Evolutionary conservation across 1,284 basidiomycete species (phyloP), one percentile per base, ranked within the genome.

Genomic region (Pseudomicrostroma phylloplanum): DNA sequence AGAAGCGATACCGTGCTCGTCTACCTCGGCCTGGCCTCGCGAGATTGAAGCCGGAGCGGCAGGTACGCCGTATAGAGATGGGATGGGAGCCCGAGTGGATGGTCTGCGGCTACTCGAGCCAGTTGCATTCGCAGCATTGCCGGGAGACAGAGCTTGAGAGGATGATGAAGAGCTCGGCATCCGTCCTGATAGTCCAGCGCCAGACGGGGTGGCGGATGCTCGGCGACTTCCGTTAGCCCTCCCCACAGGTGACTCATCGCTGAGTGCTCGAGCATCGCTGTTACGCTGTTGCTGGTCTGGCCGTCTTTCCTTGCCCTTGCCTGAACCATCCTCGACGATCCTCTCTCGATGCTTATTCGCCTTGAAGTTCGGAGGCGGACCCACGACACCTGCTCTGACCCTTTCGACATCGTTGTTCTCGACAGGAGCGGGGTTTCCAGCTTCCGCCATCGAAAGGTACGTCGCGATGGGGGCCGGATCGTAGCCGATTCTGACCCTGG

Each of bases 371-470:
- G 70, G 70, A 15, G 70, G 64, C 0, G 77, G 77, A 1, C 77
- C 77, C 12, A 79, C 74, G 23, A 77, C 69, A 6, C 67, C 70
- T 13, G 73, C 75, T 11, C 74, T 65, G 40, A 71, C 55, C 6
- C 76, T 68, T 59, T 79, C 77, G 21, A 76, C 74, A 25, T 71
- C 71, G 64, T 79, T 72, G 40, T 72, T 67, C 26, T 65, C 48
- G 0, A 67, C 62, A 39, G 67, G 64, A 4, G 73, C 74, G 36
- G 65, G 71, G 21, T 66, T 65, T 21, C 76, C 76, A n/a, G 60
- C 51, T 19, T 67, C 65, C 2, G 66, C 67, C n/a, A 78, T 58
- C 3, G 62, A 55, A 56, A 75, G 59, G 58, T 76, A 74, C 36
- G 63, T 58, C 17, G 67, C 53, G 2, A 78, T 66, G 8, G 75